phyloP scores from a whole-genome alignment of 2,329 filamentous ascomycete genomes.

The Penicillium vulpinum region DNA sequence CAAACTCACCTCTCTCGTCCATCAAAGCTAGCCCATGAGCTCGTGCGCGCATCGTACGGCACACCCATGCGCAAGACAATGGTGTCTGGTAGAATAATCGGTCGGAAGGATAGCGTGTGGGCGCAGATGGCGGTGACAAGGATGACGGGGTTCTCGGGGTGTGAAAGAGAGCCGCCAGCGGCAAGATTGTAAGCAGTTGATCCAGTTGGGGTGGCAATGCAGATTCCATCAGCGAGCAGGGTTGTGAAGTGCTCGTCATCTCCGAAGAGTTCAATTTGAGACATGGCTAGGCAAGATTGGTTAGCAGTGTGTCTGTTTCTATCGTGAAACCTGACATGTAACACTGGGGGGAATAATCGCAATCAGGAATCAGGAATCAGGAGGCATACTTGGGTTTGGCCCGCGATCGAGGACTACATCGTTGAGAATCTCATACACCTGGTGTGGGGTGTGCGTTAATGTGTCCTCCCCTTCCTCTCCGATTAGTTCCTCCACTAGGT shows the following conservation, averaged over 20 bases:
- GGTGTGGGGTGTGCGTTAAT: conserved; percentile 80
- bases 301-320: conserved; percentile 13
- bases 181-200: conserved; percentile 95
- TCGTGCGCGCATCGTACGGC: conserved; percentile 87
- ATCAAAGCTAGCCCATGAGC: conserved; percentile 97
- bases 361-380: conserved; percentile 18
- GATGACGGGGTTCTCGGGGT: conserved; percentile 95
- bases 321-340: background rate
- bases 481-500: conserved; percentile 86
- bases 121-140: conserved; percentile 92
- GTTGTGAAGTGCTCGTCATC: conserved; percentile 96
- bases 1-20: conserved; percentile 70
- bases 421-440: conserved; percentile 87
- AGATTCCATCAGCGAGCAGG: conserved; percentile 87
- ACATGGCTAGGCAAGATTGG: conserved; percentile 66
- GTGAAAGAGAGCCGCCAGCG: conserved; percentile 90
- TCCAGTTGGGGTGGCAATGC: conserved; percentile 90
- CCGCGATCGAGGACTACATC: conserved; percentile 96
- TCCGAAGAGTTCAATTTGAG: conserved; percentile 85
- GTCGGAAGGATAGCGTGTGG: conserved; percentile 90
- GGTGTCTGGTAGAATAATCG: conserved; percentile 95
- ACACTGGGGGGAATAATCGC: background rate
- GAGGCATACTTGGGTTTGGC: conserved; percentile 77
- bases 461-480: conserved; percentile 82
- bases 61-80: conserved; percentile 91